A percentile compares a stretch with the other conserved stretches of the same genome.
phyloP scores from a whole-genome alignment of 148 eudicot species.

The Diospyros kaki region DNA sequence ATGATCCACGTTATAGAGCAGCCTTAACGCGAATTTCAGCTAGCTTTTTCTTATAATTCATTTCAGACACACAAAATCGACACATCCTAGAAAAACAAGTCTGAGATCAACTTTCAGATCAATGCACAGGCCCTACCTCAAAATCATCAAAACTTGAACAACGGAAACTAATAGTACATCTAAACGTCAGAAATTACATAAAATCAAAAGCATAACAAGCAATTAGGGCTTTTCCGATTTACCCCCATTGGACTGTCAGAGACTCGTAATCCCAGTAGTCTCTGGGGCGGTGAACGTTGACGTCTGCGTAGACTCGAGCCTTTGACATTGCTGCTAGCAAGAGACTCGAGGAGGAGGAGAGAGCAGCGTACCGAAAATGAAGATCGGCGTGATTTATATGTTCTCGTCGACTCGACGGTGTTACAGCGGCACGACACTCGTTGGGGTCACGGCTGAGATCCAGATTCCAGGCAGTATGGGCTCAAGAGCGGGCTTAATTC shows the following conservation, averaged over 20 bases:
- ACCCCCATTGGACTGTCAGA: conserved; percentile 46
- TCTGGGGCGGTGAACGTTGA: conserved; percentile 34
- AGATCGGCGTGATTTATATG: conserved; percentile 5
- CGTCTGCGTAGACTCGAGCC: conserved; percentile 37
- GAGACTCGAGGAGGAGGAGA: not conserved
- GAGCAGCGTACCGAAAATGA: not conserved
- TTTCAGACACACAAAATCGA: not conserved
- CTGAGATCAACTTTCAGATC: not conserved
- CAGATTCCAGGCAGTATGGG: too few relatives aligned
- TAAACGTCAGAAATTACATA: not conserved
- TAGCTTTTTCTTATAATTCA: not conserved
- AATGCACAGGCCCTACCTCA: not conserved
- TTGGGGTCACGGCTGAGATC: not conserved
- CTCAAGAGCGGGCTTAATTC: too few relatives aligned
- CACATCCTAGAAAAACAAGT: not conserved
- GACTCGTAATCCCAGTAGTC: conserved; percentile 40
- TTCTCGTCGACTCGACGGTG: conserved; percentile 4
- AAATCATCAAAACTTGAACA: not conserved
- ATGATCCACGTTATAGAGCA: not conserved
- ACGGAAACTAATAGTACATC: not conserved
- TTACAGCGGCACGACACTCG: not conserved
- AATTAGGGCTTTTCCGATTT: conserved; percentile 10
- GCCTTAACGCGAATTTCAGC: not conserved
- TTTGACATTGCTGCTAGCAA: conserved; percentile 21
- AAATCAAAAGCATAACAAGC: not conserved